phyloP scores from a whole-genome alignment of 768 basidiomycete species.

The Pulveroboletus sp. region DNA sequence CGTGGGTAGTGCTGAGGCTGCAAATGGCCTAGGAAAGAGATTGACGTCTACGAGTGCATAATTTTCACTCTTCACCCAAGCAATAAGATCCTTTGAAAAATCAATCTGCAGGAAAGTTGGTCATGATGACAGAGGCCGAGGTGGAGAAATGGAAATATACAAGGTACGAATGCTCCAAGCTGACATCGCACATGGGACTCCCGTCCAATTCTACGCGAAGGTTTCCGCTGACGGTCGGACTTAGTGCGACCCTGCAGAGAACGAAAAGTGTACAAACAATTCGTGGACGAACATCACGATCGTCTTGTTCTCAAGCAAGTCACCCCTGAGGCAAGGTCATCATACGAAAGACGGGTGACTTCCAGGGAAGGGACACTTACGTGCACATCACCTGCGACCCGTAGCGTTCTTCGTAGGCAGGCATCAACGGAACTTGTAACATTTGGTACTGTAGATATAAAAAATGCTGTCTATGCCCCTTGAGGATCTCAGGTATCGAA shows the following conservation, averaged over 20 bases:
- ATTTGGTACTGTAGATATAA: constrained; percentile 72
- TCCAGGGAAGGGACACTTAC: constrained; percentile 47
- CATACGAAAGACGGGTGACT: background rate
- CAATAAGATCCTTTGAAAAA: constrained; percentile 71
- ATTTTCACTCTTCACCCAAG: constrained; percentile 63
- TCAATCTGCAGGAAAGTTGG: constrained; percentile 62
- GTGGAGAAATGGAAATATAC: constrained; percentile 37
- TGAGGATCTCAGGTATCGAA: constrained; percentile 80
- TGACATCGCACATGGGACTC: constrained; percentile 63
- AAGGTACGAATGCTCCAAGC: constrained; percentile 79
- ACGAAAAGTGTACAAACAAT: constrained; percentile 56
- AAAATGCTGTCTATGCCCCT: constrained; percentile 82
- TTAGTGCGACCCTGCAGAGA: background rate
- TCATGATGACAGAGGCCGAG: background rate
- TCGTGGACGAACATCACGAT: constrained; percentile 90
- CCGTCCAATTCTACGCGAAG: constrained; percentile 79
- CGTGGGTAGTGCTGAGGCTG: constrained; percentile 22
- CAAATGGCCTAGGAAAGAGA: constrained; percentile 59
- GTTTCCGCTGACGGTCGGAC: constrained; percentile 60
- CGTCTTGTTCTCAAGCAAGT: constrained; percentile 72
- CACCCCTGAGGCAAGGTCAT: constrained; percentile 43
- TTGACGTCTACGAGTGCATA: constrained; percentile 87
- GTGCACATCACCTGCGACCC: constrained; percentile 84
- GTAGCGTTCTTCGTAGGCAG: constrained; percentile 66
- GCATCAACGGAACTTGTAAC: constrained; percentile 76